phyloP scores from a whole-genome alignment of 306 rosid genomes.

The Rosa chinensis region DNA sequence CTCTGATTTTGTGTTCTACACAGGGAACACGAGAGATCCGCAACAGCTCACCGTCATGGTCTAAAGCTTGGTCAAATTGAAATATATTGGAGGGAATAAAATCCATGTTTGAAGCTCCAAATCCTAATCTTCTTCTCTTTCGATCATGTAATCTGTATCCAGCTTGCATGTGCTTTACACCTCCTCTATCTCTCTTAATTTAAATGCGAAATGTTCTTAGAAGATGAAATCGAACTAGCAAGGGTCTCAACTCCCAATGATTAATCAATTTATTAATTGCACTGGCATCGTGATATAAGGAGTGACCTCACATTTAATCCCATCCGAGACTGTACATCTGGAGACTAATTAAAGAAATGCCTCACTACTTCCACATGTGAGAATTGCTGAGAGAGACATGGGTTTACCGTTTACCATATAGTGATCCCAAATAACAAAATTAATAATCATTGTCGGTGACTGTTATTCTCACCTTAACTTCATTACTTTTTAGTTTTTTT shows the following conservation, averaged over 20 bases:
- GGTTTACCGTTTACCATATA: no score
- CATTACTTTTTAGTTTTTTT: no score
- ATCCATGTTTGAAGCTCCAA: constrained; percentile 31
- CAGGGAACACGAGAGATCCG: constrained; percentile 17
- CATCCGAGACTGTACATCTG: constrained; percentile 21
- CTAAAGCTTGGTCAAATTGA: constrained; percentile 24
- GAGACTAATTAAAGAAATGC: constrained; percentile 15
- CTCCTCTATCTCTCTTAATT: background rate
- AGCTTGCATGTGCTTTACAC: background rate
- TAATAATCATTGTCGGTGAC: no score
- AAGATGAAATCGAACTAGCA: background rate
- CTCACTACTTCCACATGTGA: constrained; percentile 13
- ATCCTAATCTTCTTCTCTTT: background rate
- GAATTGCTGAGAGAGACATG: background rate
- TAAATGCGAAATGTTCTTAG: background rate
- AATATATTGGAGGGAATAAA: constrained; percentile 16
- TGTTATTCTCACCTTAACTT: no score
- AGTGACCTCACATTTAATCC: constrained; percentile 17
- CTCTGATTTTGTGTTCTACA: constrained; percentile 3
- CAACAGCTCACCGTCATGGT: constrained; percentile 27
- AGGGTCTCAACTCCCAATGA: constrained; percentile 13
- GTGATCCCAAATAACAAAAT: no score
- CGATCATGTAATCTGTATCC: background rate
- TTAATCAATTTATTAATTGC: background rate
- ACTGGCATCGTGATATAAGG: constrained; percentile 18